Conservation (phyloP, 441 rosid genomes). For the Macaranga tanarius region DNA sequence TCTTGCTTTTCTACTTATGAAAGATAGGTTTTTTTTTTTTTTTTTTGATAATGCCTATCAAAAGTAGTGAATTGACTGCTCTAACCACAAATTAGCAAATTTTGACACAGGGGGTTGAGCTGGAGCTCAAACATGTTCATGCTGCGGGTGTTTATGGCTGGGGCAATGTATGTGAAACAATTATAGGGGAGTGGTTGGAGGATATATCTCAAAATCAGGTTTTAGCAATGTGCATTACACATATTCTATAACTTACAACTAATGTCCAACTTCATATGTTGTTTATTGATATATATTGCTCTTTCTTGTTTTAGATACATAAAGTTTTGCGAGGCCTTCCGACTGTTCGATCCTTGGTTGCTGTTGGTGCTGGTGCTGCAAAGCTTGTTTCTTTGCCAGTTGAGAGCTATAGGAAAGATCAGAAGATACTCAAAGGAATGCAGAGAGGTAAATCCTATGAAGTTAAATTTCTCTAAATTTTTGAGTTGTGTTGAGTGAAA, state of each 20-base stretch:
- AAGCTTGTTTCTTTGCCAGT: conserved; percentile 90
- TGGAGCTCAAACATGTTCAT: conserved; percentile 91
- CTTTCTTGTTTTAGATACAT: conserved; percentile 51
- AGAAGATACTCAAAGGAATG: conserved; percentile 80
- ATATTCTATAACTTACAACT: conserved; percentile 17
- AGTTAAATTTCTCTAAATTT: not conserved
- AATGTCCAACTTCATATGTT: not conserved
- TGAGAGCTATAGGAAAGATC: conserved; percentile 88
- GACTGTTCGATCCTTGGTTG: conserved; percentile 71
- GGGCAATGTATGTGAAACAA: conserved; percentile 83
- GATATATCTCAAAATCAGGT: conserved; percentile 99
- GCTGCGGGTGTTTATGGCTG: conserved; percentile 93
- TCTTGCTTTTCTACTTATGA: not conserved
- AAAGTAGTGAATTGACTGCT: conserved; percentile 17
- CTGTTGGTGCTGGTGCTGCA: conserved; percentile 81
- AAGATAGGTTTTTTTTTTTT: not conserved
- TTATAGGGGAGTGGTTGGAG: conserved; percentile 97
- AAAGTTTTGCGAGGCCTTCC: conserved; percentile 80
- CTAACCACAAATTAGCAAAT: conserved; percentile 28
- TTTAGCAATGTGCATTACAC: conserved; percentile 16
- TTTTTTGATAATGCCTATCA: conserved; percentile 7
- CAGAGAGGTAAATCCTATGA: conserved; percentile 74
- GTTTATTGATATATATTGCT: conserved; percentile 23
- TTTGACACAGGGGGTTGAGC: conserved; percentile 83
- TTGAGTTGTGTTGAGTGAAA: not conserved